These are phyloP conservation scores for Diutina scorzettiae DNA, from an alignment of 1,139 yeast genomes.

Conservation along the genomic window DNA sequence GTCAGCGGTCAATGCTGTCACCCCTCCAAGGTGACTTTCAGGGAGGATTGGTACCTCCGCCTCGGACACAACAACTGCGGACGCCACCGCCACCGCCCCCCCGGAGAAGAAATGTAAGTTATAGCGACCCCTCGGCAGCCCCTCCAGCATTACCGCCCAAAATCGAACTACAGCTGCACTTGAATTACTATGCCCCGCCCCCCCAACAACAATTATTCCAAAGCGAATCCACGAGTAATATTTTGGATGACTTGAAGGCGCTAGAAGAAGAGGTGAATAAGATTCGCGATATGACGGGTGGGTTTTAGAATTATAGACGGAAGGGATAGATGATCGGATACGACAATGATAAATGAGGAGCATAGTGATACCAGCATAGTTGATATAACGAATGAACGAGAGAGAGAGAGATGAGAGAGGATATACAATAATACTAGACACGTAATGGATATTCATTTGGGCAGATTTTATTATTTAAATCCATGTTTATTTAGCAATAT, in stretches of 20 bases:
- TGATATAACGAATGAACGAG: no score
- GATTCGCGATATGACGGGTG: constrained; percentile 38
- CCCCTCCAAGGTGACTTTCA: constrained; percentile 14
- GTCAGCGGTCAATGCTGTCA: constrained; percentile 31
- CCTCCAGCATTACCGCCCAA: constrained; percentile 1
- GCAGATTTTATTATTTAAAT: no score
- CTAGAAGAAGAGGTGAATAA: constrained; percentile 55
- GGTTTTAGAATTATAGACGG: constrained; percentile 16
- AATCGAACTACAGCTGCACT: constrained; percentile 12
- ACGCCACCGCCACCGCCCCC: constrained; percentile 37
- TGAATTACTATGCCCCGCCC: constrained; percentile 10
- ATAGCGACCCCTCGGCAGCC: background rate
- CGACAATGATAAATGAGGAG: no score
- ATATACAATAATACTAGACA: no score
- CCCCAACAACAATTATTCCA: constrained; percentile 18
- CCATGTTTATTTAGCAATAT: no score
- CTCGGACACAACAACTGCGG: constrained; percentile 10
- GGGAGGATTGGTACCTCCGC: constrained; percentile 9
- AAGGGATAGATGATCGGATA: background rate
- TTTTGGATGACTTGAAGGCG: constrained; percentile 48
- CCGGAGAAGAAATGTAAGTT: constrained; percentile 16
- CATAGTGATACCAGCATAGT: no score
- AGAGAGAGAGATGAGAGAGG: no score
- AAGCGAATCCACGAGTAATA: constrained; percentile 29
- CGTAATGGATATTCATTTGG: no score